These are phyloP conservation scores for Linderniella brevidens DNA, from an alignment of 257 asterid species.

Conservation along the genomic window DNA sequence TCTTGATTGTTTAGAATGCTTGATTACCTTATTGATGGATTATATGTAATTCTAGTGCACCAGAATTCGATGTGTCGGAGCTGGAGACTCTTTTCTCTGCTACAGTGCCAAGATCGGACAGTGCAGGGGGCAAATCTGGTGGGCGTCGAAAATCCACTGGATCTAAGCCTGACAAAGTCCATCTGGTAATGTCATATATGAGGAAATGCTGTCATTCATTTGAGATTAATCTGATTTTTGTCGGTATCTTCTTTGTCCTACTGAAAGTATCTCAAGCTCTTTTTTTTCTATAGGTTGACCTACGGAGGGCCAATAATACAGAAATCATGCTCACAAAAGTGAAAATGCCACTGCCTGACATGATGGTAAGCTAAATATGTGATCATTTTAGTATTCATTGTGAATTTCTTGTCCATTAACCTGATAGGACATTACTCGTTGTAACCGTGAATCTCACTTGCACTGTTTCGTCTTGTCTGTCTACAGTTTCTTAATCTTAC, in stretches of 20 bases:
- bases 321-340: conserved; percentile 99
- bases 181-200: conserved; percentile 54
- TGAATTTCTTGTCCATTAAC: background rate
- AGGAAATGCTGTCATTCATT: conserved; percentile 1
- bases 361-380: conserved; percentile 57
- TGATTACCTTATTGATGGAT: background rate
- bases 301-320: conserved; percentile 94
- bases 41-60: conserved; percentile 36
- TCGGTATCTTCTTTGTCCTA: background rate
- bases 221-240: background rate
- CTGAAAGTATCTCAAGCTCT: background rate
- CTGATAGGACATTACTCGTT: no score
- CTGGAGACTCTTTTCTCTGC: conserved; percentile 95
- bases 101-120: conserved; percentile 61
- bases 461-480: background rate
- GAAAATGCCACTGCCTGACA: conserved; percentile 99
- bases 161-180: conserved; percentile 75
- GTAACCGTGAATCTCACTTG: background rate
- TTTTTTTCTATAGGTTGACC: conserved; percentile 55
- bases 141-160: conserved; percentile 83
- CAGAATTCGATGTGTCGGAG: conserved; percentile 90
- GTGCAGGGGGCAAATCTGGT: conserved; percentile 58
- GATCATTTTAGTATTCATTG: conserved; percentile 2
- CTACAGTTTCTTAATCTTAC: background rate
- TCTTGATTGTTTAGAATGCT: conserved; percentile 3